Evolutionary conservation across 2,329 filamentous ascomycete species (phyloP), one percentile per base, ranked within the genome.

Genomic region (Colletotrichum cuscutae): DNA sequence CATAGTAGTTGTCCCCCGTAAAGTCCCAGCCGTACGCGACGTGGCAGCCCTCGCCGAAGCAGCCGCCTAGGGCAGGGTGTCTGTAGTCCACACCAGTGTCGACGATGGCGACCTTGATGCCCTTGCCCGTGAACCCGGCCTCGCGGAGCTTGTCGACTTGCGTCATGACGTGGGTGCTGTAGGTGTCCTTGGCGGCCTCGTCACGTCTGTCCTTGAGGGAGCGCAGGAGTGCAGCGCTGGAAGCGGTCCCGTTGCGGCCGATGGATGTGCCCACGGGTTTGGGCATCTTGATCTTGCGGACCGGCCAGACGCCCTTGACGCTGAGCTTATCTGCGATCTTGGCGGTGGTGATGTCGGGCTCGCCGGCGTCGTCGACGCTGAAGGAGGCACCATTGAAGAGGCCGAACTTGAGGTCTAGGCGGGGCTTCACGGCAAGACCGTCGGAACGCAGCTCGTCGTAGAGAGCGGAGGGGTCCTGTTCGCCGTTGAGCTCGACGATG

Each of bases 31-130:
- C 87, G 71, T 83, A 83, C 7, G 81, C 80, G 13, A 89, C 82
- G 32, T 87, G 80, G 74, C 82, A 88, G 0, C 85, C 86, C 19
- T 81, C 76, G 2, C 88, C 88, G 72, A 89, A 89, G 63, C 87
- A 86, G 4, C 86, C 87, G 13, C 88, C 88, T 1, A 89, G 82
- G 8, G 86, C 85, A 13, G 86, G 86, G 71, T 87, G 87, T 9
- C 77, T 81, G 76, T 89, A 89, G 76, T 89, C 87, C 30, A 88
- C 79, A 5, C 79, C 78, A 0, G 76, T 77, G 71, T 86, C 83
- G 57, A 86, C 78, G 35, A 87, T 77, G 5, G 80, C 85, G 22
- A 88, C 79, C 26, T 81, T 82, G 35, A 86, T 76, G 1, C 86
- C 85, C 53, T 84, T 81, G 24, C 86, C 86, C 1, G 82, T 86